Evolutionary conservation across 2,329 filamentous ascomycete species (phyloP).

Genomic region (Elsinoe arachidis): DNA sequence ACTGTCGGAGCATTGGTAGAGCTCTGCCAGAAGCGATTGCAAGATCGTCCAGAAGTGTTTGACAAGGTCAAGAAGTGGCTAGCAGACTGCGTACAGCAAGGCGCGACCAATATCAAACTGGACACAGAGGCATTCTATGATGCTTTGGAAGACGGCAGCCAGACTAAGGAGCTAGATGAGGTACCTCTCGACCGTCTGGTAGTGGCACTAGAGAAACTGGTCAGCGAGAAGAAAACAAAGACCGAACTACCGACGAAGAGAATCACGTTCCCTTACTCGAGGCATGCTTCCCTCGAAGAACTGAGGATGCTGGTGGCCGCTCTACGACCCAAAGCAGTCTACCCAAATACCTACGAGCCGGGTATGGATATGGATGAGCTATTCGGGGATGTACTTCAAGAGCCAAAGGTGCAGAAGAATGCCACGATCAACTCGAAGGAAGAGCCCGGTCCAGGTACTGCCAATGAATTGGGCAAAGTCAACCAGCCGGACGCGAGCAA

Average conservation of each 20-base stretch:
- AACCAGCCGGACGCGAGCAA: background rate
- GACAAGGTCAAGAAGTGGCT: slow-evolving; percentile 31
- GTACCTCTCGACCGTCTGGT: slow-evolving; percentile 26
- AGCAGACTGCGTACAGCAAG: slow-evolving; percentile 16
- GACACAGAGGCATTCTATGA: slow-evolving; percentile 15
- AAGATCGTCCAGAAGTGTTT: slow-evolving; percentile 27
- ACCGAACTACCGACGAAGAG: slow-evolving; percentile 19
- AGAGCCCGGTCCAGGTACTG: background rate
- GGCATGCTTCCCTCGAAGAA: slow-evolving; percentile 80
- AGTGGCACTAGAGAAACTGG: slow-evolving; percentile 24
- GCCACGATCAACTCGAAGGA: background rate
- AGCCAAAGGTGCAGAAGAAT: background rate
- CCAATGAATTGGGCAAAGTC: background rate
- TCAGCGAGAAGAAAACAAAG: slow-evolving; percentile 20
- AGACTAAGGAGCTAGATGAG: slow-evolving; percentile 19
- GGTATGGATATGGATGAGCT: slow-evolving; percentile 55
- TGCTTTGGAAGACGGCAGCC: slow-evolving; percentile 12
- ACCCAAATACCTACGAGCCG: slow-evolving; percentile 59
- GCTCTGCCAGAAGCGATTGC: slow-evolving; percentile 38
- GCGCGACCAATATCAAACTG: slow-evolving; percentile 20
- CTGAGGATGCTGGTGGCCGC: slow-evolving; percentile 59
- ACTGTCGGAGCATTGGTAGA: slow-evolving; percentile 46
- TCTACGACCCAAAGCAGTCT: slow-evolving; percentile 67
- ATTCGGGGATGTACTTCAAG: slow-evolving; percentile 51
- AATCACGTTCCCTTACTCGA: slow-evolving; percentile 68